These are phyloP conservation scores for Russula emetica DNA, from an alignment of 768 basidiomycete genomes.

Conservation along the genomic window DNA sequence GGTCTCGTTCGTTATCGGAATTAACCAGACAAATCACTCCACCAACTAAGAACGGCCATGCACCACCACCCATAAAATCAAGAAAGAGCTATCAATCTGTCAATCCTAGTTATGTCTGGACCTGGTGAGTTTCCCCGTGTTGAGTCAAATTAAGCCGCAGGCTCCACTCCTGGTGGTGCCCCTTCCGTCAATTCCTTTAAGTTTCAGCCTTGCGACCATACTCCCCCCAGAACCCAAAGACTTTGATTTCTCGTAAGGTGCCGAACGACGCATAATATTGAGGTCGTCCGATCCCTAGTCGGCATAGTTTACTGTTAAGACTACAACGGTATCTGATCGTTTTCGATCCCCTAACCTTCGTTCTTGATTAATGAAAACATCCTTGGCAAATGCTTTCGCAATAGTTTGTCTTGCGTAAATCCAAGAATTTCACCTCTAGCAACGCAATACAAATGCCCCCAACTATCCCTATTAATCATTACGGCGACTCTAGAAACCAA, in stretches of 20 bases:
- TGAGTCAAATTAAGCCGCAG: slow-evolving; percentile 85
- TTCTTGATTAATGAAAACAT: slow-evolving; percentile 85
- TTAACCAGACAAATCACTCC: slow-evolving; percentile 75
- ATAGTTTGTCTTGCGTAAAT: slow-evolving; percentile 74
- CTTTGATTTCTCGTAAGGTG: slow-evolving; percentile 86
- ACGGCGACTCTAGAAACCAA: slow-evolving; percentile 36
- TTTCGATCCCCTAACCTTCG: slow-evolving; percentile 82
- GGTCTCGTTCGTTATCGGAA: slow-evolving; percentile 93
- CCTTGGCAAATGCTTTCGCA: slow-evolving; percentile 78
- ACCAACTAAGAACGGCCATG: slow-evolving; percentile 82
- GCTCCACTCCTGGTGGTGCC: slow-evolving; percentile 74
- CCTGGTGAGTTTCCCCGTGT: slow-evolving; percentile 79
- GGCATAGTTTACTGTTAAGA: slow-evolving; percentile 83
- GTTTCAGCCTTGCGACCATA: slow-evolving; percentile 28
- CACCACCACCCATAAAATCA: slow-evolving; percentile 80
- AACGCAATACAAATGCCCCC: slow-evolving; percentile 77
- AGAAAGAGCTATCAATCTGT: slow-evolving; percentile 65
- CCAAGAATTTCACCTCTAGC: slow-evolving; percentile 87
- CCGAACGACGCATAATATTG: slow-evolving; percentile 67
- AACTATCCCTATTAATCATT: slow-evolving; percentile 81
- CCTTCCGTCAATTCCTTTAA: slow-evolving; percentile 66
- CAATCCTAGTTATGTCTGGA: slow-evolving; percentile 54
- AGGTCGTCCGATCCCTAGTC: no score
- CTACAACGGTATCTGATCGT: slow-evolving; percentile 81
- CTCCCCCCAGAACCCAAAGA: slow-evolving; percentile 83